These are phyloP conservation scores for Whalleya microplaca DNA, from an alignment of 2,329 filamentous ascomycete species.

Conservation along the genomic window DNA sequence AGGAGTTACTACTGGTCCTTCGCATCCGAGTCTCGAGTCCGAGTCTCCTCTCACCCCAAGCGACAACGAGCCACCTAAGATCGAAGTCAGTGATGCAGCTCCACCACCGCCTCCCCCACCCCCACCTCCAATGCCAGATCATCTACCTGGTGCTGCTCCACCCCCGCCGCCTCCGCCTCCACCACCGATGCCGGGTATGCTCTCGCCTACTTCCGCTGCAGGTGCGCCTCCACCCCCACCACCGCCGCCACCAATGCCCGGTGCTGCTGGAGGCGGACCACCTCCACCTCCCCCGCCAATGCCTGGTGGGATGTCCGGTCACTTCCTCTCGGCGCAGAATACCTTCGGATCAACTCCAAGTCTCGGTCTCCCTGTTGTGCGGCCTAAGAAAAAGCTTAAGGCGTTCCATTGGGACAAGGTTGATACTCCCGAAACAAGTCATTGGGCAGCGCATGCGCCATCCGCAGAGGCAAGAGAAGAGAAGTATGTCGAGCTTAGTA, in stretches of 20 bases:
- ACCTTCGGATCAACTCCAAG: constrained; percentile 58
- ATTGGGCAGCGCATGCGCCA: constrained; percentile 86
- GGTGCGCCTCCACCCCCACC: constrained; percentile 45
- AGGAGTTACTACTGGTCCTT: constrained; percentile 73
- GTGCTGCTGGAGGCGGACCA: constrained; percentile 40
- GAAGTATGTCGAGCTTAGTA: constrained; percentile 90
- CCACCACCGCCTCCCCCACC: constrained; percentile 44
- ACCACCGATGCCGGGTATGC: constrained; percentile 37
- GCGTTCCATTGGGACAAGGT: constrained; percentile 99
- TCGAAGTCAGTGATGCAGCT: constrained; percentile 54
- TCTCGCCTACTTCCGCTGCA: constrained; percentile 21
- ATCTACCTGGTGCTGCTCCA: constrained; percentile 35
- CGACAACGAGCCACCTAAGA: constrained; percentile 63
- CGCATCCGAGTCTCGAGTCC: constrained; percentile 74
- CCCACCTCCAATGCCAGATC: constrained; percentile 31
- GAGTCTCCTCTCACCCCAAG: constrained; percentile 69
- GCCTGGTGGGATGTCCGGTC: constrained; percentile 72
- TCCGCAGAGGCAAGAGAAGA: constrained; percentile 91
- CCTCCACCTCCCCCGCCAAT: constrained; percentile 62
- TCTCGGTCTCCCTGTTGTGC: constrained; percentile 75
- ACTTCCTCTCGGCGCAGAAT: constrained; percentile 72
- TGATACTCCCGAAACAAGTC: constrained; percentile 85
- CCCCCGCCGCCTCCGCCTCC: constrained; percentile 47
- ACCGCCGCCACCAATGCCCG: constrained; percentile 46
- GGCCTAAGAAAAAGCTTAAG: constrained; percentile 99